Evolutionary conservation across 2,329 filamentous ascomycete genomes (phyloP).

Genomic region (Fusarium guadeloupense): DNA sequence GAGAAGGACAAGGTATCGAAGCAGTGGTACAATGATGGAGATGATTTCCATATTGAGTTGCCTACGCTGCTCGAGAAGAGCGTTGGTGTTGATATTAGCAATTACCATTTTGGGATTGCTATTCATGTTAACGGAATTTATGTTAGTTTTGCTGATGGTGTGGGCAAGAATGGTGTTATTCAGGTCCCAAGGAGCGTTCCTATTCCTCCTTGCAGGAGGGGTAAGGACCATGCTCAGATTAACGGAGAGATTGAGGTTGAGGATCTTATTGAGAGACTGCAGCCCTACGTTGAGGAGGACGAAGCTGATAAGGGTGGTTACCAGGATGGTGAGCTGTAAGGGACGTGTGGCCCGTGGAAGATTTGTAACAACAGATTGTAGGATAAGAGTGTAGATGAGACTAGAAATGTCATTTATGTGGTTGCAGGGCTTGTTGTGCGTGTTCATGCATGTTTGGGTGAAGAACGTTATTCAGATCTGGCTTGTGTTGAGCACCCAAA

Average conservation of each 20-base stretch:
- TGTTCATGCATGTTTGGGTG: too few species aligned
- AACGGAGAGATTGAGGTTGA: constrained; percentile 42
- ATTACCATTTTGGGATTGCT: constrained; percentile 72
- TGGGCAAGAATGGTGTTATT: constrained; percentile 83
- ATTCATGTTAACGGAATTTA: constrained; percentile 79
- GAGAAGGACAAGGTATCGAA: constrained; percentile 40
- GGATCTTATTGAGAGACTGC: constrained; percentile 45
- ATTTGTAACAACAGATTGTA: neutral
- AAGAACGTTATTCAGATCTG: too few species aligned
- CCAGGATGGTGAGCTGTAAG: constrained; percentile 28
- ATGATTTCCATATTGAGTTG: constrained; percentile 70
- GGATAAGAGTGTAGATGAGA: too few species aligned
- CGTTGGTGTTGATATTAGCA: constrained; percentile 75
- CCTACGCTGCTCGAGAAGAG: constrained; percentile 74
- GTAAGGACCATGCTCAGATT: constrained; percentile 4
- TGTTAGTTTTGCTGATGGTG: constrained; percentile 73
- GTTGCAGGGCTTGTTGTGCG: too few species aligned
- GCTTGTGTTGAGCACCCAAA: too few species aligned
- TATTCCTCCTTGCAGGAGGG: constrained; percentile 72
- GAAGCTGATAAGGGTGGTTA: neutral
- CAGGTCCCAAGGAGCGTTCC: constrained; percentile 79
- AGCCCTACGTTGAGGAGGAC: constrained; percentile 39
- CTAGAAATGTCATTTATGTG: too few species aligned
- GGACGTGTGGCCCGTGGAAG: neutral
- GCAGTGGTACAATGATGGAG: constrained; percentile 29